phyloP scores from a whole-genome alignment of 305 asterid species.

The Fraxinus xanthoxyloides region DNA sequence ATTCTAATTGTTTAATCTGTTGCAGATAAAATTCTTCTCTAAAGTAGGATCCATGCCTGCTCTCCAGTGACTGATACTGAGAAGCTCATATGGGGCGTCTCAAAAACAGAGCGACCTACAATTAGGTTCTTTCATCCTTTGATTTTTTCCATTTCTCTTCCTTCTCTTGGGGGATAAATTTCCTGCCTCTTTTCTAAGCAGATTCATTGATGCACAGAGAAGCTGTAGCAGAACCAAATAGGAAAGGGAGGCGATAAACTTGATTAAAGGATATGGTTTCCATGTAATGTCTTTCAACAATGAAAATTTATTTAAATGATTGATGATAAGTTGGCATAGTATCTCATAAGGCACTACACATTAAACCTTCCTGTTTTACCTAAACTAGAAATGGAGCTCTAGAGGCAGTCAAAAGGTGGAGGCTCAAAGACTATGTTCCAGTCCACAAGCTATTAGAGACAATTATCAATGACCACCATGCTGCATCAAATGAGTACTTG shows the following conservation, averaged over 20 bases:
- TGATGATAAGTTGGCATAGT: neutral
- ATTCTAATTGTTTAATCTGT: no score
- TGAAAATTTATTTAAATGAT: neutral
- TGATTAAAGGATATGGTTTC: slow-evolving; percentile 73
- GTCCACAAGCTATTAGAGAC: no score
- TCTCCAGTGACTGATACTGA: no score
- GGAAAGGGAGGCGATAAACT: slow-evolving; percentile 68
- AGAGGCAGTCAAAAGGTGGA: no score
- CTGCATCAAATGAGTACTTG: slow-evolving; percentile 49
- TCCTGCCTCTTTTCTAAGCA: slow-evolving; percentile 29
- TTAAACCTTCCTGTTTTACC: slow-evolving; percentile 18
- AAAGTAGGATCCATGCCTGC: no score
- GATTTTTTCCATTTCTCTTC: neutral
- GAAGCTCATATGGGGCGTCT: slow-evolving; percentile 74
- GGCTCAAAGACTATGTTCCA: no score
- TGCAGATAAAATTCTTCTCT: no score
- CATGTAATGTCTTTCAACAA: slow-evolving; percentile 41
- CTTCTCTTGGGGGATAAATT: neutral
- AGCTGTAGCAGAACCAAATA: slow-evolving; percentile 92
- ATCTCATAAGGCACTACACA: no score
- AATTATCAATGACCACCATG: no score
- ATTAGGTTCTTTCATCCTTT: slow-evolving; percentile 53
- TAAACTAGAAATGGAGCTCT: slow-evolving; percentile 52
- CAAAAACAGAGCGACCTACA: slow-evolving; percentile 77
- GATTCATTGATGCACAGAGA: slow-evolving; percentile 85